phyloP scores from a whole-genome alignment of 495 filamentous ascomycete genomes.

The Poronia punctata region DNA sequence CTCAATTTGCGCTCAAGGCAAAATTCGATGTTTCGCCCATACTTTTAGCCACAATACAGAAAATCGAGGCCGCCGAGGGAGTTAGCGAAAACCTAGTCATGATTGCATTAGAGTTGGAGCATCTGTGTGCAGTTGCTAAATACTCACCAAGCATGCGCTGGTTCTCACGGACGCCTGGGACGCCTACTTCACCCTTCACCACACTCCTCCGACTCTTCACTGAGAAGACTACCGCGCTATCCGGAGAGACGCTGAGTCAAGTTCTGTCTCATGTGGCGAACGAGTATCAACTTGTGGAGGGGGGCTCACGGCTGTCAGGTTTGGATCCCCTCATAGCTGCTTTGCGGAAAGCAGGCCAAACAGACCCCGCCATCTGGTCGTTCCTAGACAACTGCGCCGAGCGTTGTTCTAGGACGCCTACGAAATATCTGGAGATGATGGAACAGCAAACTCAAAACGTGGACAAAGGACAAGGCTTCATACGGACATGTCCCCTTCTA shows the following conservation, averaged over 20 bases:
- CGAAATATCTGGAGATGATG: conserved; percentile 63
- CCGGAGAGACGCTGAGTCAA: conserved; percentile 34
- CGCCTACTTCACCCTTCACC: conserved; percentile 57
- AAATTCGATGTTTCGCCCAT: conserved; percentile 78
- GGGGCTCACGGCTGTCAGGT: conserved; percentile 22
- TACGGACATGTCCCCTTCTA: conserved; percentile 46
- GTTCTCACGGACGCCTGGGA: conserved; percentile 50
- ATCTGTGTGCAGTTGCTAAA: conserved; percentile 67
- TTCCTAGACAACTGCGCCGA: conserved; percentile 78
- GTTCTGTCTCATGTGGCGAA: conserved; percentile 43
- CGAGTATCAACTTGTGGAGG: conserved; percentile 44
- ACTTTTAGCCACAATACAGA: conserved; percentile 55
- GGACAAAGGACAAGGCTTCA: conserved; percentile 13
- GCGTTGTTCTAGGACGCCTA: conserved; percentile 59
- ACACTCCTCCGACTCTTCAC: conserved; percentile 50
- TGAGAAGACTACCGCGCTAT: conserved; percentile 34
- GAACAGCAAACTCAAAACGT: conserved; percentile 29
- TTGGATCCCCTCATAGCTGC: conserved; percentile 48
- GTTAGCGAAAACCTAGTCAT: conserved; percentile 40
- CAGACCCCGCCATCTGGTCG: conserved; percentile 34
- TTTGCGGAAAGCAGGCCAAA: conserved; percentile 25
- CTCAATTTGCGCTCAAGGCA: conserved; percentile 70
- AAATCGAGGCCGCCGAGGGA: conserved; percentile 13
- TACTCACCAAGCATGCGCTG: conserved; percentile 76
- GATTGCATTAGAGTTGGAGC: conserved; percentile 61